phyloP scores from a whole-genome alignment of 2,329 filamentous ascomycete genomes.

The Claviceps humidiphila region DNA sequence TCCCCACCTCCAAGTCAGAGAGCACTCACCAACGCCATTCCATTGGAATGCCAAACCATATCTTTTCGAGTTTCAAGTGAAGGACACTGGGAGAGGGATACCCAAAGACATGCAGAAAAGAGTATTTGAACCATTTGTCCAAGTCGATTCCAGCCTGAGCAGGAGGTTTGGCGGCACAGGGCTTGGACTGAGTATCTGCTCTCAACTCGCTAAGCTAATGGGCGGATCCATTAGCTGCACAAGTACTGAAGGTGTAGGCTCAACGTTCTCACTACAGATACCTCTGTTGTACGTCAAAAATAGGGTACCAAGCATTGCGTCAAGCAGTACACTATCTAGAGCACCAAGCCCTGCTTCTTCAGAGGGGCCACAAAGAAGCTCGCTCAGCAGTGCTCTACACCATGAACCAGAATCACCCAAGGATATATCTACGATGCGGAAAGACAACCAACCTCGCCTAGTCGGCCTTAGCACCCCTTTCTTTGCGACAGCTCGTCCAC shows the following conservation, averaged over 20 bases:
- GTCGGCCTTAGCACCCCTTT: conserved; percentile 76
- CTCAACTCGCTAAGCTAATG: conserved; percentile 75
- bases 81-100: conserved; percentile 81
- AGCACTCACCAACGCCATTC: conserved; percentile 46
- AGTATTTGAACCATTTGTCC: conserved; percentile 89
- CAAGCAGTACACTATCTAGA: conserved; percentile 38
- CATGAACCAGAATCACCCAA: conserved; percentile 6
- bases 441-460: conserved; percentile 52
- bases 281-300: conserved; percentile 66
- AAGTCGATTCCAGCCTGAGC: conserved; percentile 78
- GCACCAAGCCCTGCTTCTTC: conserved; percentile 31
- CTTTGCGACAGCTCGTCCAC: conserved; percentile 40
- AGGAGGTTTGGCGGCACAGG: conserved; percentile 87
- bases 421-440: conserved; percentile 6
- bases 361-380: conserved; percentile 21
- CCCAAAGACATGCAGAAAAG: conserved; percentile 62
- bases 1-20: conserved; percentile 33
- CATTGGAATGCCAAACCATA: conserved; percentile 51
- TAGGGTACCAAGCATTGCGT: conserved; percentile 36
- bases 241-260: conserved; percentile 61
- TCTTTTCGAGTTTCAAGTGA: conserved; percentile 75
- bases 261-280: conserved; percentile 70
- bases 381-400: conserved; percentile 13
- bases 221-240: conserved; percentile 59
- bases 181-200: conserved; percentile 76